These are phyloP conservation scores for Gastrolobium villosum DNA, from an alignment of 306 rosid species.

Conservation along the genomic window DNA sequence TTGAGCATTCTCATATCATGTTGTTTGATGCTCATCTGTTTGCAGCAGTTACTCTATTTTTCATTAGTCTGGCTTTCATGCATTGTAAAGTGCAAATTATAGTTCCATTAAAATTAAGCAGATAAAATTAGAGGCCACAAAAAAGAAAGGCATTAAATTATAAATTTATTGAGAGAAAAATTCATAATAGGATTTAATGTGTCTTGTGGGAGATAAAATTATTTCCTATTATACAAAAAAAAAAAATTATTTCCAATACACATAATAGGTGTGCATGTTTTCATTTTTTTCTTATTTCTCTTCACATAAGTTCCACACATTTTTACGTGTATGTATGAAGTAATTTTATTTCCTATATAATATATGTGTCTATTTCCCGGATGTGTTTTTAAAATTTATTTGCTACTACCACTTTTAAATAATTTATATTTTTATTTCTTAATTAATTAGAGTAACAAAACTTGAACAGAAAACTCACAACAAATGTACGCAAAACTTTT, in stretches of 20 bases:
- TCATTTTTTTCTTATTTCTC: too few species aligned
- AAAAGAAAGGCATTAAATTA: not conserved
- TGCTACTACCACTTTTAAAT: too few species aligned
- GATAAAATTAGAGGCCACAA: not conserved
- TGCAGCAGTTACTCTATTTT: slow-evolving; percentile 17
- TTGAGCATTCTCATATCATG: not conserved
- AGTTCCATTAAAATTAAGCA: not conserved
- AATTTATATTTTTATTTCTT: slow-evolving; percentile 12
- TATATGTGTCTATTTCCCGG: not conserved
- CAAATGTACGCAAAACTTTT: not conserved
- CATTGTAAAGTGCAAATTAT: slow-evolving; percentile 23
- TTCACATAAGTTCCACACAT: not conserved
- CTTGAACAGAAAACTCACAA: not conserved
- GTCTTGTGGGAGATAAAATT: too few species aligned
- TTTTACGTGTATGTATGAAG: not conserved
- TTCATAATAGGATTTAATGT: too few species aligned
- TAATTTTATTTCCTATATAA: too few species aligned
- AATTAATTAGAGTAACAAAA: too few species aligned
- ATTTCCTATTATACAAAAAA: too few species aligned
- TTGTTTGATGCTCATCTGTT: slow-evolving; percentile 26
- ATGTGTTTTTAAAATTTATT: slow-evolving; percentile 5
- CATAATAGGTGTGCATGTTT: too few species aligned
- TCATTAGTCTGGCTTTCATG: not conserved
- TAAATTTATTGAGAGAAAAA: not conserved
- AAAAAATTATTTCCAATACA: too few species aligned